These are phyloP conservation scores for Pseudocercospora fuligena DNA, from an alignment of 2,329 filamentous ascomycete species.

Conservation along the genomic window DNA sequence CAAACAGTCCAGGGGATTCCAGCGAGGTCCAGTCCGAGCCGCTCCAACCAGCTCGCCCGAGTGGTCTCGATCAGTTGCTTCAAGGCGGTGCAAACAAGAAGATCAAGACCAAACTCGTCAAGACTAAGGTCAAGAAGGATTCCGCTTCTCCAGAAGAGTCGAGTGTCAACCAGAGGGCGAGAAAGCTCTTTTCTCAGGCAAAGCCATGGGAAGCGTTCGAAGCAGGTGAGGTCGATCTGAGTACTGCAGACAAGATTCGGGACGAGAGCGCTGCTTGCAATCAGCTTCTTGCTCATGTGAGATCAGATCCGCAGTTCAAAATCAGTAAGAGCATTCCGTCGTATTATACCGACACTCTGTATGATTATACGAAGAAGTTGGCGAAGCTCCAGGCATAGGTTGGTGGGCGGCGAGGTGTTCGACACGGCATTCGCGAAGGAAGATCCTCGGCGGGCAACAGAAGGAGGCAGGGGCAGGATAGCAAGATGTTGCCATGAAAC, in stretches of 20 bases:
- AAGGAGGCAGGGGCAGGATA: too few relatives aligned
- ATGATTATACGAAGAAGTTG: background rate
- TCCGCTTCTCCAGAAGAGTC: background rate
- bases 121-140: background rate
- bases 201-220: background rate
- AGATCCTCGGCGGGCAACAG: too few relatives aligned
- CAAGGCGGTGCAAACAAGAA: background rate
- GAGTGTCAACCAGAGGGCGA: background rate
- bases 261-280: constrained; percentile 1
- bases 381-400: background rate
- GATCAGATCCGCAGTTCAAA: background rate
- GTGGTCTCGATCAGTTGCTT: background rate
- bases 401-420: background rate
- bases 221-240: background rate
- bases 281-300: background rate
- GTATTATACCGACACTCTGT: background rate
- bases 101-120: background rate
- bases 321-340: background rate
- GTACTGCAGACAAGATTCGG: background rate
- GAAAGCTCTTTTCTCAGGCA: background rate
- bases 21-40: background rate
- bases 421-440: too few relatives aligned
- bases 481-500: too few relatives aligned
- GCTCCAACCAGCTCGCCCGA: background rate
- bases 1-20: background rate